Base-by-base conservation (phyloP, 176 grass and related monocot species). In the Saccharum officinarum region DNA sequence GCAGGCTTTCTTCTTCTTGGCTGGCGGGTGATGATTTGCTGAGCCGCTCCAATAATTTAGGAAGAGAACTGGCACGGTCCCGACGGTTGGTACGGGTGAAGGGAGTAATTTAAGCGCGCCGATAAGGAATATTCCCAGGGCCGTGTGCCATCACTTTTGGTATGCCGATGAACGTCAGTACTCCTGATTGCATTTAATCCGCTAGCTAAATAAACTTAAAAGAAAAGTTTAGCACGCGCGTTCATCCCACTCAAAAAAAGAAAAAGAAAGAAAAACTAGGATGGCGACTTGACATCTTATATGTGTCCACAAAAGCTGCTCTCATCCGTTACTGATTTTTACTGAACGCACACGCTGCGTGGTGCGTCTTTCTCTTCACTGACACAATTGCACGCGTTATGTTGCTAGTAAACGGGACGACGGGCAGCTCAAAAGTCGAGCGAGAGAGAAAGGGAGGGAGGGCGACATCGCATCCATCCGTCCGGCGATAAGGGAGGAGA, bases 401-500 rank as follows among this genome's bases (percentile, higher is more conserved):
- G 42, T 67, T 79, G 10, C 42, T 66, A 86, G 67, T 90, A 67
- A 90, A 23, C 63, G n/a, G 22, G 39, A 64, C 23, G 26, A 17
- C 7, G 26, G 26, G 9, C 18, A 54, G 9, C 33, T 55, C 54
- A 31, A 30, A 0, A 74, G 69, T 55, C 66, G 80, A 61, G 65
- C 40, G 18, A 50, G 69, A 74, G 69, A 46, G 28, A n/a, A 33
- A 8, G 25, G 0, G 25, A 23, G 9, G 10, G 5, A 5, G 11
- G 6, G n/a, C 12, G 22, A 20, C 3, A 20, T 1, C 60, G 1
- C 39, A 25, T 44, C 10, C 39, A 67, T 16, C 28, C 18, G 34
- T 36, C 34, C 34, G 34, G 34, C 14, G 45, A 40, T 44, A 8
- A 40, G 60, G 8, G n/a, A 62, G 31, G 34, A 34, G 66, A 7